Base-by-base conservation (phyloP, 106 monocot species). In the Apostasia shenzhenica region DNA sequence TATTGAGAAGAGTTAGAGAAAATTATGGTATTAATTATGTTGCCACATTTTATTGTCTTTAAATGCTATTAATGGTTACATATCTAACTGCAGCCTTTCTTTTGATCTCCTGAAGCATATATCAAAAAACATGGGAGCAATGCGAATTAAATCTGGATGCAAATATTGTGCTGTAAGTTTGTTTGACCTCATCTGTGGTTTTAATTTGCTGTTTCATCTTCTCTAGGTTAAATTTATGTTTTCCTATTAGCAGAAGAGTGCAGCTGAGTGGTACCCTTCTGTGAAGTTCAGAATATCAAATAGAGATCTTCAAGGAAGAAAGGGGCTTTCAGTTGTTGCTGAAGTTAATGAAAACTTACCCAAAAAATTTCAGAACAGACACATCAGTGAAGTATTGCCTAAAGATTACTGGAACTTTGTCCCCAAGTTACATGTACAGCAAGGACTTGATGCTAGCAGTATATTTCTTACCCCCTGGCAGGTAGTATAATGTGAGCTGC, bases 81-180 rank as follows among this genome's bases (percentile, higher is more conserved):
- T 43, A 48, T 47, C 65, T 65, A 48, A 65, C 37, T 48, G 48
- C 13, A 48, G 14, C 26, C 26, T n/a, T 47, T 47, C 7, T 14
- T 65, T 49, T 62, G 45, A 62, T 62, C 8, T 62, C 12, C 42
- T 65, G 65, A 47, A 65, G 65, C 65, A 65, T 49, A 48, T 48
- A 72, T 66, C 40, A 12, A 60, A 82, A 79, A 72, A 60, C 47
- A n/a, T 13, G 52, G 67, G 55, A 41, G 42, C 64, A 63, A 70
- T 39, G 6, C 52, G 67, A 46, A 72, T 52, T 53, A 71, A 78
- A 66, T 14, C 74, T n/a, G 69, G 63, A 59, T 92, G 91, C 88
- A 88, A 88, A 53, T 88, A 80, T 76, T 88, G 91, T 70, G 41
- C 70, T 70, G 91, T 92, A 83, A 85, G 91, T 88, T 6, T 59